Evolutionary conservation across 1,139 yeast genomes (phyloP), one percentile per base, ranked within the genome.

Genomic region (Hyphopichia khmerensis): DNA sequence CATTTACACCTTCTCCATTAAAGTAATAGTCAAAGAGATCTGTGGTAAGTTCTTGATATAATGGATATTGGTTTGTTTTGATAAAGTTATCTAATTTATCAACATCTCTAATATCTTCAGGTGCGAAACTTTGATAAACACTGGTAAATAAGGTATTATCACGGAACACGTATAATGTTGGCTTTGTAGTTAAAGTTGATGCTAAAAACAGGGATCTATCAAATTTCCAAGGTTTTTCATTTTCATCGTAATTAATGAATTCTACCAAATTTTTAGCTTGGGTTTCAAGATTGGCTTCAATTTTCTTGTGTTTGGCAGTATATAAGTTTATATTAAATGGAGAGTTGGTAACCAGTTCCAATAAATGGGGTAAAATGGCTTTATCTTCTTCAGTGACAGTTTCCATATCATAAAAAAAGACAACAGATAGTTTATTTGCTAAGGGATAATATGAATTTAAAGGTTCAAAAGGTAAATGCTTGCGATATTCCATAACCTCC

Each of bases 121-220:
- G 78, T 0, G 83, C 81, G 60, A 79, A 79, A 44, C 78, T 79
- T 51, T 79, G 86, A 51, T 62, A 82, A 4, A 82, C 72, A 8
- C 67, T 64, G 0, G 86, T 75, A 38, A 75, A 59, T 43, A 79
- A 57, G 5, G 80, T 66, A 43, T 78, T 75, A 42, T 84, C 84
- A 51, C 79, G 82, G 55, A 83, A 75, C 18, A 83, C 66, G 32
- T 80, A 61, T 18, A 85, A 52, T 14, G 87, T 80, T 2, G 93
- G 95, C 39, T 69, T 68, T 7, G 83, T 67, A 0, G 89, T 72
- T 33, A 80, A 57, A 1, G 84, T 69, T 17, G 79, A 75, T 17
- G 85, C 69, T 19, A 72, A 59, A 45, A 69, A 72, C 64, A 76
- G 57, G 18, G 73, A 73, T 43, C 71, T 69, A 52, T 78, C 68